phyloP scores from a whole-genome alignment of 1,284 basidiomycete genomes.

The Mycena citricolor region DNA sequence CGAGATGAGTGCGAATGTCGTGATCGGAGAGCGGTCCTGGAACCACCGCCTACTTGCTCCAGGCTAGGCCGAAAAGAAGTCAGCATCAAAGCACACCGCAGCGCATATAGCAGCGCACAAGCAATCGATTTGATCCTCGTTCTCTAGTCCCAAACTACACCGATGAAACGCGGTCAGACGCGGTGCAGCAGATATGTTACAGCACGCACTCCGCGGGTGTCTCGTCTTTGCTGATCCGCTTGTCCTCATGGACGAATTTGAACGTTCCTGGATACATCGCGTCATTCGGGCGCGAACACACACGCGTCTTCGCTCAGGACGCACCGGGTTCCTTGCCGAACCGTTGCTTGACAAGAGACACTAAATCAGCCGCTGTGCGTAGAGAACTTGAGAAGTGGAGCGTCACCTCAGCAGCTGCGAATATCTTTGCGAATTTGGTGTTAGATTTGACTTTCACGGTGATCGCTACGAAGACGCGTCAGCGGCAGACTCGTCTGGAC shows the following conservation, averaged over 20 bases:
- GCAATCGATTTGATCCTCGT: constrained; percentile 21
- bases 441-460: constrained; percentile 64
- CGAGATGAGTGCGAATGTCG: too few species aligned
- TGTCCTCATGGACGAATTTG: constrained; percentile 21
- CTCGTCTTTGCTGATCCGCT: constrained; percentile 15
- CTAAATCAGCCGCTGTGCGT: constrained; percentile 1
- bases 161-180: background rate
- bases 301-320: constrained; percentile 26
- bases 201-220: constrained; percentile 18
- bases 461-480: constrained; percentile 40
- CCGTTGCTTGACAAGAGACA: constrained; percentile 43
- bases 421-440: constrained; percentile 65
- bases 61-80: constrained; percentile 5
- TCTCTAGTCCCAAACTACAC: constrained; percentile 17
- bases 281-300: background rate
- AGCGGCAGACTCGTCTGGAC: constrained; percentile 1
- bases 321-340: constrained; percentile 58
- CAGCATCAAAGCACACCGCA: background rate
- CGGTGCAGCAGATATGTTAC: background rate
- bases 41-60: constrained; percentile 17
- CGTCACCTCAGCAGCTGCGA: constrained; percentile 63
- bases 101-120: constrained; percentile 12
- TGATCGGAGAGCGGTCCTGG: too few species aligned
- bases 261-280: constrained; percentile 20
- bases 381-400: constrained; percentile 5